Evolutionary conservation across 2,329 filamentous ascomycete species (phyloP), one percentile per base, ranked within the genome.

Genomic region (Cadophora sp.): DNA sequence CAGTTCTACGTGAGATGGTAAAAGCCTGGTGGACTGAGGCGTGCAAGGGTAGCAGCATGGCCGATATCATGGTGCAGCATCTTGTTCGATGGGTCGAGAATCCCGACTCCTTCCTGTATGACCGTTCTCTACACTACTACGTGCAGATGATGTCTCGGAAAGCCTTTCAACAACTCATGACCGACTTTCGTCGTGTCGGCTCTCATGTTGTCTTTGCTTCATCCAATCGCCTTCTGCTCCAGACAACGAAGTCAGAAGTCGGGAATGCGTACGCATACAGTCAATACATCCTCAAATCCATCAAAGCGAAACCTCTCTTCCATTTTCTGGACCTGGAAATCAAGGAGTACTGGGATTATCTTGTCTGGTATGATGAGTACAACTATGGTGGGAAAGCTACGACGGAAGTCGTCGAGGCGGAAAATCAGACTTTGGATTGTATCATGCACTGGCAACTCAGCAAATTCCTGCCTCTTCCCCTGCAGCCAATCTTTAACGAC

Each of bases 391-490:
- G 96, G 69, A 97, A 97, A 76, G 96, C 92, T 4, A 97, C 93
- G 73, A 88, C 91, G 61, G 88, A 96, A 75, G 92, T 97, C 3
- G 85, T 91, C 8, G 89, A 90, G 73, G 84, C 84, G 11, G 93
- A 95, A 74, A 89, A 91, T 55, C 94, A 97, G 77, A 86, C 88
- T 3, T 86, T 98, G 16, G 92, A 97, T 75, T 96, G 92, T 12
- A 89, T 99, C 75, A 98, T 99, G 94, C 92, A 97, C 80, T 99
- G 97, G 97, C 96, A 99, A 79, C 91, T 99, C 77, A 91, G 90
- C 56, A 94, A 93, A 0, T 97, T 97, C 79, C 81, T 99, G 0
- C 96, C 97, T 0, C 79, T 83, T 0, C 89, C 91, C 4, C 84
- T 99, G 60, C 94, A 98, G 76, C 86, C 91, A 0, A 87, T 90